Base-by-base conservation (phyloP, 1,284 basidiomycete species). In the Ceratorhiza oryzae-sativae region DNA sequence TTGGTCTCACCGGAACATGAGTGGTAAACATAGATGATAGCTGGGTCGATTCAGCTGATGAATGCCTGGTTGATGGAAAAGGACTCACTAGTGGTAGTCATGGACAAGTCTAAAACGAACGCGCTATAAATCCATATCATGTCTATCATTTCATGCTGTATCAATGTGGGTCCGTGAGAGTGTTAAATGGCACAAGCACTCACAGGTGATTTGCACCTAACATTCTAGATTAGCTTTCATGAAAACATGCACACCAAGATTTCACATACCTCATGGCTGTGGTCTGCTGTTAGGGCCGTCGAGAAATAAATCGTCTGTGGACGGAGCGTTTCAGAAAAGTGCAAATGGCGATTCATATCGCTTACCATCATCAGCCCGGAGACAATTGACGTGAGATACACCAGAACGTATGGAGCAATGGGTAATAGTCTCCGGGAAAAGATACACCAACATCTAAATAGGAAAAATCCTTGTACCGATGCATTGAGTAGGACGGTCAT, bases 381-480 rank as follows among this genome's bases (percentile, higher is more conserved):
- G 10, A 34, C 45, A 15, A 49, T 2, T 10, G 45, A 15, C 13
- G 30, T 34, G 23, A 49, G 6, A n/a, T 30, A 49, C 25, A 63
- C 20, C 9, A 48, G 20, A 2, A 63, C 5, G 20, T 48, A 48
- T 18, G 60, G 60, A 20, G 45, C 45, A 27, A 49, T 27, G 25
- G 4, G n/a, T 34, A 63, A 20, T 51, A 51, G 32, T 2, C 61
- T 23, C 18, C 46, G 42, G 0, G 30, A 27, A 49, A 63, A 63
- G 10, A 63, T 63, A 12, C 45, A 46, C 45, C 45, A 63, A 23
- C 61, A 63, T 27, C 61, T 48, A 34, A 48, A 63, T 27, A 63
- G 27, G 18, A 49, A 63, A 30, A 63, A 63, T 1, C 27, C 46
- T 23, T 63, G 61, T 36, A 51, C 46, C 15, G 45, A 49, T 12